Percentiles rank a stretch among this genome's conserved stretches.
phyloP scores from a whole-genome alignment of 176 grass and related monocot genomes.

The Eleusine coracana region DNA sequence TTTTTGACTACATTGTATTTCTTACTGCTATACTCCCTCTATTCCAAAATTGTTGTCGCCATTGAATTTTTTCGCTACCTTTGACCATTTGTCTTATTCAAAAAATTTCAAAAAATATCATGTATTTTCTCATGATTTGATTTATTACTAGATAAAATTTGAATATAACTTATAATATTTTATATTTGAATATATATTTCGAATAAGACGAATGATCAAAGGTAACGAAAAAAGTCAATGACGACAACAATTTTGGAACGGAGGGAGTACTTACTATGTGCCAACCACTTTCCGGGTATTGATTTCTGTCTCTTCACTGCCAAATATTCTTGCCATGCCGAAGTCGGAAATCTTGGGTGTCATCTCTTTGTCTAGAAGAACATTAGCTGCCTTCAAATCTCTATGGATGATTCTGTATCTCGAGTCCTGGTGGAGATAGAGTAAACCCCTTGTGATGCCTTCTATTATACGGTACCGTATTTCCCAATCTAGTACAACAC shows the following conservation, averaged over 20 bases:
- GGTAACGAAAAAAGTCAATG: too few species aligned
- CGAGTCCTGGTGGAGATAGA: conserved; percentile 86
- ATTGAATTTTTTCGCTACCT: too few species aligned
- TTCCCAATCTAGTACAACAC: conserved; percentile 58
- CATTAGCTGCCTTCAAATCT: conserved; percentile 79
- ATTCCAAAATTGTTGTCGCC: too few species aligned
- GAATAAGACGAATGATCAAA: too few species aligned
- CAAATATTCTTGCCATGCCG: conserved; percentile 82
- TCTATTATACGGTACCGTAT: conserved; percentile 70
- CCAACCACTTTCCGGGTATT: conserved; percentile 73
- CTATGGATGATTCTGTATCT: conserved; percentile 81
- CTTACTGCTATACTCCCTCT: conserved; percentile 23
- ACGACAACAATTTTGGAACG: too few species aligned
- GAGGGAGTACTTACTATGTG: conserved; percentile 96
- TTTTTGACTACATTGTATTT: not conserved
- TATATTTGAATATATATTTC: too few species aligned
- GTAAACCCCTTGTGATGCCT: conserved; percentile 65
- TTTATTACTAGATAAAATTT: too few species aligned
- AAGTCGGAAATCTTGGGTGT: conserved; percentile 83
- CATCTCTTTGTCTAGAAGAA: conserved; percentile 79
- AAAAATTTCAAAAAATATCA: too few species aligned
- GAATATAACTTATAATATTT: too few species aligned
- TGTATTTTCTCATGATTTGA: too few species aligned
- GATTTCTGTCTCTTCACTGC: conserved; percentile 66
- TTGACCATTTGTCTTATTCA: too few species aligned